Base-by-base conservation (phyloP, 1,139 yeast genomes). In the Candida sanyaensis region DNA sequence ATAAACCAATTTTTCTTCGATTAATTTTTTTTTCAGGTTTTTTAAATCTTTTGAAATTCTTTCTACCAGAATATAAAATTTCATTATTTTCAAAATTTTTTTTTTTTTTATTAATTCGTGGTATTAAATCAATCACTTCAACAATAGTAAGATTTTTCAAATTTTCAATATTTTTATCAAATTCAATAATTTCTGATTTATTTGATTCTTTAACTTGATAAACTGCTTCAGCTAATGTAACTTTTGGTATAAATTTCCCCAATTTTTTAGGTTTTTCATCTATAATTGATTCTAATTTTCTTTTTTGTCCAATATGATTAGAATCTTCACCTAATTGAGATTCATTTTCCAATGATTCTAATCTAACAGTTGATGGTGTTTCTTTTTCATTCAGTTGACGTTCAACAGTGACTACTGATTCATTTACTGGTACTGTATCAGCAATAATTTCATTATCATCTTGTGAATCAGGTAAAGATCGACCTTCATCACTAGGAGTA, bases 41-140 rank as follows among this genome's bases (percentile, higher is more conserved):
- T 21, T 54, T 58, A 55, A 75, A 75, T 3, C 54, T 63, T 51
- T 75, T 75, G 56, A 73, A 73, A 51, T 74, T 73, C 48, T 65
- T 71, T 5, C 74, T 59, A 2, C 64, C 66, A 2, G 50, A 41
- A 45, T 62, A 63, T 5, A 47, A 42, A 5, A 43, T 48, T 13
- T 44, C 47, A 23, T 38, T 21, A 6, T 33, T 31, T 4, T 8
- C 24, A 1, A 13, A n/a, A n/a, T n/a, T n/a, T n/a, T n/a, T 21
- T 10, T 41, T 17, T 33, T 41, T 29, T 38, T 44, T 36, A 65
- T 55, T 8, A 60, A 29, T 11, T 50, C 47, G 2, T 72, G 50
- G 17, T 7, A 32, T 34, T 13, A 41, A 33, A 7, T 66, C 69
- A 3, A 69, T 64, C 6, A 64, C 62, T 50, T 74, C 78, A 2